These are phyloP conservation scores for Clathrus columnatus DNA, from an alignment of 768 basidiomycete genomes.

Conservation along the genomic window DNA sequence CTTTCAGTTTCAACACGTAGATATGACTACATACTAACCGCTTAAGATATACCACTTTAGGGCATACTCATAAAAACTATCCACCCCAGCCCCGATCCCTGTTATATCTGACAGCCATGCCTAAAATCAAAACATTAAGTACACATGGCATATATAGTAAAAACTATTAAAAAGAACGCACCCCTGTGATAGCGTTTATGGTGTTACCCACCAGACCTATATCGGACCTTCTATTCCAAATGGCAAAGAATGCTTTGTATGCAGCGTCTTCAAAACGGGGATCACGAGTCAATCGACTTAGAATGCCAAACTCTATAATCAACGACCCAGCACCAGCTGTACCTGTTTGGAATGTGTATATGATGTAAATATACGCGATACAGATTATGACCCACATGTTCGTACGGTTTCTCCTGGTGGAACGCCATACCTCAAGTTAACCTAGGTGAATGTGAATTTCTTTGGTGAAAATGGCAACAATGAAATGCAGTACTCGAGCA, in stretches of 20 bases:
- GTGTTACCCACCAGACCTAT: slow-evolving; percentile 84
- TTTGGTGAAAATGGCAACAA: slow-evolving; percentile 11
- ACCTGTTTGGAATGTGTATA: slow-evolving; percentile 36
- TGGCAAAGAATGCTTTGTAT: slow-evolving; percentile 79
- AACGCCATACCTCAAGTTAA: slow-evolving; percentile 79
- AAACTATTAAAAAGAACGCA: slow-evolving; percentile 33
- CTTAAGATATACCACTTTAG: slow-evolving; percentile 88
- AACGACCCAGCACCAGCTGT: slow-evolving; percentile 90
- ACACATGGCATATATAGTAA: too few species aligned
- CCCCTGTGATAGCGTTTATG: slow-evolving; percentile 75
- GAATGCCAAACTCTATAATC: slow-evolving; percentile 87
- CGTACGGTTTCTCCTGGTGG: slow-evolving; percentile 67
- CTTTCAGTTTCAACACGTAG: not conserved
- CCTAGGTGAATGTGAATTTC: slow-evolving; percentile 30
- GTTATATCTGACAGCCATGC: slow-evolving; percentile 44
- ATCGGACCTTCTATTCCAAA: slow-evolving; percentile 87
- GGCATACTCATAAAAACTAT: slow-evolving; percentile 93
- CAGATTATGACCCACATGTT: slow-evolving; percentile 54
- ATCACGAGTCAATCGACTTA: slow-evolving; percentile 87
- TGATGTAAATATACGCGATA: slow-evolving; percentile 1
- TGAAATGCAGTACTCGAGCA: slow-evolving; percentile 55
- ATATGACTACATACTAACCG: slow-evolving; percentile 33
- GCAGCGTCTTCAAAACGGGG: slow-evolving; percentile 85
- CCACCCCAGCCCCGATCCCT: slow-evolving; percentile 88
- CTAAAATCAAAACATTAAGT: slow-evolving; percentile 16